These are phyloP conservation scores for Lentinus tigrinus DNA, from an alignment of 768 basidiomycete species.

Conservation along the genomic window DNA sequence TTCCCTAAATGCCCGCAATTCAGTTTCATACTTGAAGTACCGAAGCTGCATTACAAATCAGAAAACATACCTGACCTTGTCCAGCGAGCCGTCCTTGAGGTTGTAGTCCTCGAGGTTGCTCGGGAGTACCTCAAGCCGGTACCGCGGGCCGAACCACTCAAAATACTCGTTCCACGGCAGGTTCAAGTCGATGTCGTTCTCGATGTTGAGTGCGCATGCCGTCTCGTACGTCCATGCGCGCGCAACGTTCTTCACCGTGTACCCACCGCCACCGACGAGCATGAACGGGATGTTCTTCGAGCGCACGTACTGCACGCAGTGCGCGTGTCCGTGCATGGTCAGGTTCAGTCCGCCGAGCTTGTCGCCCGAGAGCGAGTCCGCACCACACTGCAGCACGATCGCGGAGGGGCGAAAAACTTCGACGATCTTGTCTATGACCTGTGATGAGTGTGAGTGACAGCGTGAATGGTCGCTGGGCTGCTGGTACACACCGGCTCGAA, in stretches of 20 bases:
- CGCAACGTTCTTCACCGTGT: conserved; percentile 96
- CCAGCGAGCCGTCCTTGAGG: conserved; percentile 72
- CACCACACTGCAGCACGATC: conserved; percentile 92
- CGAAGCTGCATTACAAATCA: too few relatives aligned
- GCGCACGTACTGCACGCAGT: conserved; percentile 85
- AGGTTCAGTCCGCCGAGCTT: conserved; percentile 96
- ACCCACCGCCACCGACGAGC: conserved; percentile 93
- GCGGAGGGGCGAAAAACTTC: conserved; percentile 87
- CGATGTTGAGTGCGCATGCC: conserved; percentile 87
- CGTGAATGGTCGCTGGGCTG: neutral
- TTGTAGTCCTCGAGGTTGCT: conserved; percentile 98
- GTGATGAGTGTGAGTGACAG: conserved; percentile 19
- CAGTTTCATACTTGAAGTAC: too few relatives aligned
- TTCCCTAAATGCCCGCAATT: conserved; percentile 33
- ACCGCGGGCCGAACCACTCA: conserved; percentile 97
- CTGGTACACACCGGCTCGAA: conserved; percentile 77
- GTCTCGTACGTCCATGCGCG: conserved; percentile 97
- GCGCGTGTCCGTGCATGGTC: conserved; percentile 92
- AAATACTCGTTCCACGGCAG: conserved; percentile 89
- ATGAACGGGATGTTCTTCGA: conserved; percentile 83
- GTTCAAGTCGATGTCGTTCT: conserved; percentile 73
- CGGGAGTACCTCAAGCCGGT: conserved; percentile 83
- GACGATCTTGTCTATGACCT: conserved; percentile 84
- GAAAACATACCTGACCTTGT: conserved; percentile 76
- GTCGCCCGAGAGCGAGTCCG: conserved; percentile 93